phyloP scores from a whole-genome alignment of 2,329 filamentous ascomycete species.

The Aureobasidium melanogenum region DNA sequence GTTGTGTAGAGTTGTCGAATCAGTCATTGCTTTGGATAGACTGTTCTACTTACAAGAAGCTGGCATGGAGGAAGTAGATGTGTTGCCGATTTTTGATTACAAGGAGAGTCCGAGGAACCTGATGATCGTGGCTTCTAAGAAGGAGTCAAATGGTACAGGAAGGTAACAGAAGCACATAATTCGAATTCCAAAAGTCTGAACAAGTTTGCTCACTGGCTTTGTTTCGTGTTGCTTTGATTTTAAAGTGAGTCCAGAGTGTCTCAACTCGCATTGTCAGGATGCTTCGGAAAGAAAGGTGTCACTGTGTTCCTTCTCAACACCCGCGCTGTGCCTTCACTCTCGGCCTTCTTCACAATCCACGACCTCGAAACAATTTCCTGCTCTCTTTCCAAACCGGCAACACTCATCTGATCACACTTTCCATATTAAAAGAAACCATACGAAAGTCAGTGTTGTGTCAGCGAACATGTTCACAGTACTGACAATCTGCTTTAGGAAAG shows the following conservation, averaged over 20 bases:
- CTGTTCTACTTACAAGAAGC: conserved; percentile 8
- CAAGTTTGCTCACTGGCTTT: background rate
- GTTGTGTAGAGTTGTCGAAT: conserved; percentile 14
- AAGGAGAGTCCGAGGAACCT: conserved; percentile 13
- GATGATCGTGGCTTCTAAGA: conserved; percentile 13
- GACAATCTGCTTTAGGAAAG: background rate
- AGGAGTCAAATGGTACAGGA: too few species aligned
- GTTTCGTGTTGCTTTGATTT: background rate
- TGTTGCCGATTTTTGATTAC: conserved; percentile 12
- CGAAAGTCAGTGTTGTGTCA: background rate
- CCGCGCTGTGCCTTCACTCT: too few species aligned
- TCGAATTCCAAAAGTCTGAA: too few species aligned
- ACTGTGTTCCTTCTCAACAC: background rate
- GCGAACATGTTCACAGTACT: background rate
- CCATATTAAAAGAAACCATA: too few species aligned
- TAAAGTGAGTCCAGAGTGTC: background rate
- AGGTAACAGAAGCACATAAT: background rate
- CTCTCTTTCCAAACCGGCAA: background rate
- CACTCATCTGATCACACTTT: background rate
- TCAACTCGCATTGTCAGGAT: background rate
- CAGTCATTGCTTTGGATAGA: conserved; percentile 13
- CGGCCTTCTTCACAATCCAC: background rate
- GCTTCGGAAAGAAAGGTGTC: background rate
- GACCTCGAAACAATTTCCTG: background rate
- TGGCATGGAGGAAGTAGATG: background rate